Evolutionary conservation across 2,329 filamentous ascomycete species (phyloP).

Genomic region (Alternaria novae-zelandiae): DNA sequence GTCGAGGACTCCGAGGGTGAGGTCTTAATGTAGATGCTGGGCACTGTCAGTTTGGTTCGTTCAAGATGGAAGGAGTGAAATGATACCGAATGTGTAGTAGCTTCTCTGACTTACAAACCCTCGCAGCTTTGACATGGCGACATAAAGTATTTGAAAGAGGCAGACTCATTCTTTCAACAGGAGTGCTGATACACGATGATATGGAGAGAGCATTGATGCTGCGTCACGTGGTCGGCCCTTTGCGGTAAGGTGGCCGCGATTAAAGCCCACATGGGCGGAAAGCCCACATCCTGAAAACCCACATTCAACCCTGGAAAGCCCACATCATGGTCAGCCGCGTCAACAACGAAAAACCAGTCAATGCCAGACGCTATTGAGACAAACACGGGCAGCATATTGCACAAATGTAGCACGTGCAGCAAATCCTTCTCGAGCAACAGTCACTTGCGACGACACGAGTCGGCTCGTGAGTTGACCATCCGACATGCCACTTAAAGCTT

Average conservation of each 20-base stretch:
- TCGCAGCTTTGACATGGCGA: background rate
- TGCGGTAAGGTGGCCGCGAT: background rate
- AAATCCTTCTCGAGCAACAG: background rate
- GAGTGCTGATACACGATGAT: background rate
- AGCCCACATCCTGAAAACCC: slow-evolving; percentile 8
- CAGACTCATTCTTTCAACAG: background rate
- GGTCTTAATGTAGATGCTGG: background rate
- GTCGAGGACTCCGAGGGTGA: background rate
- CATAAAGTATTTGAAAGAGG: background rate
- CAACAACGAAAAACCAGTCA: background rate
- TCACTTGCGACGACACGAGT: background rate
- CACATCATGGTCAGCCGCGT: background rate
- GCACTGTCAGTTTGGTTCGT: background rate
- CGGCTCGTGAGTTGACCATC: background rate
- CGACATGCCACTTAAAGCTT: no score
- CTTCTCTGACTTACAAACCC: background rate
- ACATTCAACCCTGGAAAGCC: background rate
- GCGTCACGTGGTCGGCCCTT: background rate
- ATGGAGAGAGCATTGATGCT: background rate
- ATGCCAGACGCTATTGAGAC: background rate
- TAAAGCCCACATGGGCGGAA: slow-evolving; percentile 16
- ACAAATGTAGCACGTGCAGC: background rate
- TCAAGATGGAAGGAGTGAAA: background rate
- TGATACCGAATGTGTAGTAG: background rate
- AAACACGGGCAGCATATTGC: background rate